Evolutionary conservation across 495 filamentous ascomycete genomes (phyloP), one percentile per base, ranked within the genome.

Genomic region (Podospora comata): DNA sequence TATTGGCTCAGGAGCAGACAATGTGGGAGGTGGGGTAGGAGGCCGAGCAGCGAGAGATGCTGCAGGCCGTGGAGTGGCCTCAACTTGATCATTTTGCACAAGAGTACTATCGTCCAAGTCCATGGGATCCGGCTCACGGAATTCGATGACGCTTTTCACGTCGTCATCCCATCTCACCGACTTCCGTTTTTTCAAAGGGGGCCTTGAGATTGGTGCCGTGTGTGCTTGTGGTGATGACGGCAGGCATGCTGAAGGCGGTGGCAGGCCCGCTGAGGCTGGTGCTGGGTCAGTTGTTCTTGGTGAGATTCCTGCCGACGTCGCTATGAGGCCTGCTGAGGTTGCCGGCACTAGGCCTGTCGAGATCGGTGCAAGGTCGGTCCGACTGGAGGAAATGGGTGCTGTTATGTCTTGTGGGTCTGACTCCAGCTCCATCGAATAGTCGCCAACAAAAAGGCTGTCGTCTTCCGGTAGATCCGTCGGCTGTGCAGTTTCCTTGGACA

Each of bases 141-240:
- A 48, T 44, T 67, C 65, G 6, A 75, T 4, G 0, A 27, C 18
- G 2, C 28, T 18, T 9, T 76, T 61, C 9, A 78, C 68, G 28
- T 70, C 70, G n/a, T 73, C 64, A 28, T 68, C 73, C 62, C 64
- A 82, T 44, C 77, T 78, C 55, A 83, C 81, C 54, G 79, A 78
- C 54, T 82, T 83, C 19, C 71, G 77, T 34, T 73, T 70, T 69
- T 77, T 77, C 48, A 58, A 67, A 18, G 62, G 16, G 15, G 39
- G 39, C 9, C 15, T 48, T 16, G 15, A 48, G 9, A 48, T 48
- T 13, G 39, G 7, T 16, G 5, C 39, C 39, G 39, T 48, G 39
- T 11, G 4, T 32, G 30, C 7, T 32, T 4, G 30, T 7, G 30
- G 7, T 32, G 30, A 32, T 7, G 7, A 32, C 3, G 30, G 30